A percentile compares a stretch with the other conserved stretches of the same genome.
Conservation (phyloP, 1,284 basidiomycete genomes). For the Xerocomus amazonicus region DNA sequence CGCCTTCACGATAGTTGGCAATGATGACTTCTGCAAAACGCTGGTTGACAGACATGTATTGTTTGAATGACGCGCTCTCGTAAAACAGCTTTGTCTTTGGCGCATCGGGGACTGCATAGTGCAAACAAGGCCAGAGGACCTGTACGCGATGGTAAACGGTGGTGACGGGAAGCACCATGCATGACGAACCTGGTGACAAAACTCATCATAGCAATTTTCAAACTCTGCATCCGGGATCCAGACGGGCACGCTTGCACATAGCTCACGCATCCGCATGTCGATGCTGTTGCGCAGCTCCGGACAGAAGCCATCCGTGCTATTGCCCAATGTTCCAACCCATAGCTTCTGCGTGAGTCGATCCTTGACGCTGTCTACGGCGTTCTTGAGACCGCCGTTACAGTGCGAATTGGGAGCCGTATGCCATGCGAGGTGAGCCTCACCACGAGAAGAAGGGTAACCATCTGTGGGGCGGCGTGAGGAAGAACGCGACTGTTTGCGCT, state of each 20-base stretch:
- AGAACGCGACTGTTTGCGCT: constrained; percentile 49
- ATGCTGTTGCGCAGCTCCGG: constrained; percentile 57
- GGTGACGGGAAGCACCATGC: not conserved
- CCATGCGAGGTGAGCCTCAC: constrained; percentile 34
- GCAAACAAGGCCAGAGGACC: constrained; percentile 85
- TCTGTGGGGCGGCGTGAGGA: constrained; percentile 39
- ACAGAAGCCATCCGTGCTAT: constrained; percentile 59
- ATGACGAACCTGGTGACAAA: constrained; percentile 70
- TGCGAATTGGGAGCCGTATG: constrained; percentile 69
- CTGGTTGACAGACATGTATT: constrained; percentile 81
- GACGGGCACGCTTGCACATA: constrained; percentile 63
- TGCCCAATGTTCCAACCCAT: constrained; percentile 81
- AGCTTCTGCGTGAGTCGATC: constrained; percentile 51
- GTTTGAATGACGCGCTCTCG: constrained; percentile 71
- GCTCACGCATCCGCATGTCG: constrained; percentile 54
- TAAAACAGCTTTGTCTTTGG: constrained; percentile 81
- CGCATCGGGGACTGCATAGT: constrained; percentile 83
- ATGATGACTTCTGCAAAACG: constrained; percentile 80
- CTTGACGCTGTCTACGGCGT: constrained; percentile 67
- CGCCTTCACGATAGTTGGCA: constrained; percentile 72
- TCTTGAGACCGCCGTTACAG: constrained; percentile 78
- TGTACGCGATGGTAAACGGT: constrained; percentile 18
- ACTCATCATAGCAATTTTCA: constrained; percentile 77
- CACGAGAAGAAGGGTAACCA: constrained; percentile 12
- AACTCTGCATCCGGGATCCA: constrained; percentile 82